These are phyloP conservation scores for Handroanthus guayacan DNA, from an alignment of 257 asterid species.

Conservation along the genomic window DNA sequence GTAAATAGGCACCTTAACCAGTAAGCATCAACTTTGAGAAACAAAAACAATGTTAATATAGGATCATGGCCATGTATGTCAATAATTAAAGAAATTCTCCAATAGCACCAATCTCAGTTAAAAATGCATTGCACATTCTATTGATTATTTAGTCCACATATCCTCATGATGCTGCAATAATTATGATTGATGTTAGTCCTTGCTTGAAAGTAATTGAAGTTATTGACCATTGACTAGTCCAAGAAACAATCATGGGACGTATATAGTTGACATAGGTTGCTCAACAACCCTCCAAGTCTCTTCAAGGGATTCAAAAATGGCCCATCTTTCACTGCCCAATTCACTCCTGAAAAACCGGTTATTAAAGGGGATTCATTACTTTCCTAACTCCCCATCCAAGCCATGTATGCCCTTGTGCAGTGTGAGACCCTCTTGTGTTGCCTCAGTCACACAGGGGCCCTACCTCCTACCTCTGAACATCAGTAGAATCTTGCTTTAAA, in stretches of 20 bases:
- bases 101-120: background rate
- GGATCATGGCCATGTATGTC: background rate
- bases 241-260: background rate
- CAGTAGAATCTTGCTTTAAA: no score
- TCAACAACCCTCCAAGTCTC: background rate
- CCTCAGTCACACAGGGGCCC: no score
- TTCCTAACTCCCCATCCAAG: no score
- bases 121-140: background rate
- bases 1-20: constrained; percentile 22
- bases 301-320: background rate
- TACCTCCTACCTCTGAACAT: no score
- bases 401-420: no score
- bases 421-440: no score
- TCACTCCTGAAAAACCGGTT: background rate
- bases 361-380: no score
- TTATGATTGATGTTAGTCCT: constrained; percentile 17
- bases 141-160: constrained; percentile 21
- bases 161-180: constrained; percentile 32
- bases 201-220: constrained; percentile 14
- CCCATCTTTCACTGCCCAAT: background rate
- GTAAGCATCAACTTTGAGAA: constrained; percentile 38
- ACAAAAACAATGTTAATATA: background rate
- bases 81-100: background rate
- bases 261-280: background rate
- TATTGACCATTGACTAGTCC: constrained; percentile 34